Base-by-base conservation (phyloP, 768 basidiomycete species). In the Mrakia gelida region DNA sequence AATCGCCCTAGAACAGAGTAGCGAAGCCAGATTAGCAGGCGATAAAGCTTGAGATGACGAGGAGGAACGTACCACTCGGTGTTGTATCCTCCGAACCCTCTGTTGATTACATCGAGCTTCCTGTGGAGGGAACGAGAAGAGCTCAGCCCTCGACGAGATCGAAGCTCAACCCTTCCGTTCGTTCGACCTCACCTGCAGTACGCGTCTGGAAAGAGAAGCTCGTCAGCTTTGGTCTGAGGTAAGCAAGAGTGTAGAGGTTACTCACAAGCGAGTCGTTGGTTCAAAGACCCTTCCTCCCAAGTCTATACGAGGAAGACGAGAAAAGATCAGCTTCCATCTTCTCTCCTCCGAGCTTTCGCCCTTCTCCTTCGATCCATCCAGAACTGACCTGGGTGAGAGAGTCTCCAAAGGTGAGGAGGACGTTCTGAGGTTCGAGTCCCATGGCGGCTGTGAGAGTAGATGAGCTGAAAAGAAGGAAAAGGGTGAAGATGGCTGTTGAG, bases 31-130 rank as follows among this genome's bases (percentile, higher is more conserved):
- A 45, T 68, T 43, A 38, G 45, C 15, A 30, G 32, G 56, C 30
- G 1, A n/a, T 1, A 28, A 32, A 68, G 32, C 15, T 11, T 23
- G 2, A 32, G 34, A 16, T 38, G 9, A 54, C 16, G 23, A 26
- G 49, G 41, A 0, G 30, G 26, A 26, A 38, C 81, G 41, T 21
- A 84, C 84, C 94, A 95, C 49, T 91, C 89, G 0, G 93, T 91
- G 82, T 92, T 95, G 84, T 95, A 97, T 3, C 94, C 94, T 45
- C 78, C 78, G 61, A 54, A 79, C 0, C 78, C 78, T 34, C 78
- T 38, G 41, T 63, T 65, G 74, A 79, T 71, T 3, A 79, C 56
- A 49, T 79, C 78, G 56, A 79, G 78, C 65, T 74, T 78, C 11
- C 71, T 70, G 26, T 16, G 13, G 38, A 41, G 2, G 38, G 34